phyloP scores from a whole-genome alignment of 345 rosid species.

The Aegle marmelos region DNA sequence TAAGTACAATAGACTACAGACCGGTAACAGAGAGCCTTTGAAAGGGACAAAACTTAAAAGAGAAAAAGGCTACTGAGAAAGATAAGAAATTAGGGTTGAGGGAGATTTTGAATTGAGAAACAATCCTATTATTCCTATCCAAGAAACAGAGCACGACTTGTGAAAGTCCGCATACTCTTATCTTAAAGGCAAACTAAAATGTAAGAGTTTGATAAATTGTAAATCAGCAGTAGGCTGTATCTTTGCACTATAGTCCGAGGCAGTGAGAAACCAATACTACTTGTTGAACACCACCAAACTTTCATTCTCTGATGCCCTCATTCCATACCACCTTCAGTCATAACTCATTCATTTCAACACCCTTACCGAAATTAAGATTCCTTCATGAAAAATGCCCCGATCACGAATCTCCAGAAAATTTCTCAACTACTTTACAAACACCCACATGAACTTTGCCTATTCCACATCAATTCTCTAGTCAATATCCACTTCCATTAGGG shows the following conservation, averaged over 20 bases:
- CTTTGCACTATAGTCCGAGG: not conserved
- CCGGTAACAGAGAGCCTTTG: no score
- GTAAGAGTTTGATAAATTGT: not conserved
- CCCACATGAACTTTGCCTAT: not conserved
- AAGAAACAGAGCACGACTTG: not conserved
- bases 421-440: not conserved
- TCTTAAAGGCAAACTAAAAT: not conserved
- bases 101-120: not conserved
- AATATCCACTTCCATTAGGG: not conserved
- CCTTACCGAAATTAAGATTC: not conserved
- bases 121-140: not conserved
- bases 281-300: not conserved
- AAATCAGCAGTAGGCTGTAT: no score
- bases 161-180: not conserved
- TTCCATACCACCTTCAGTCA: not conserved
- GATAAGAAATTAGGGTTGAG: not conserved
- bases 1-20: not conserved
- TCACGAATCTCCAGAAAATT: not conserved
- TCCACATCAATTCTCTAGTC: not conserved
- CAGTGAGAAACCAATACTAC: not conserved
- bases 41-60: no score
- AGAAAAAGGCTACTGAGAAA: not conserved
- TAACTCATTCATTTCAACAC: not conserved
- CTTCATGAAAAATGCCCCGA: not conserved
- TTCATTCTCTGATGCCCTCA: not conserved